Evolutionary conservation across 495 filamentous ascomycete genomes (phyloP).

Genomic region (Bacidia rubella): DNA sequence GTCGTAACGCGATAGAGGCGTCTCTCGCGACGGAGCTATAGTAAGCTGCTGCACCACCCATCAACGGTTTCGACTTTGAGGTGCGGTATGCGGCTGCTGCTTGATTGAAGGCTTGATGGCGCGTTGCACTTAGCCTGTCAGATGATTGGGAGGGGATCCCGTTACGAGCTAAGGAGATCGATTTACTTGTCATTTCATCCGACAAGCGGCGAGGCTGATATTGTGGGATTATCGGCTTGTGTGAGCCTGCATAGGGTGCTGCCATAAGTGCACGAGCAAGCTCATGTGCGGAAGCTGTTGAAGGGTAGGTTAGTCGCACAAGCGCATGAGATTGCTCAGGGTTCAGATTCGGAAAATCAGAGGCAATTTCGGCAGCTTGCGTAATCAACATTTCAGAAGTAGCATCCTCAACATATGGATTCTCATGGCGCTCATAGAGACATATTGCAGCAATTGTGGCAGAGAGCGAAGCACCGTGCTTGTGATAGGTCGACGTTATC

Average conservation of each 20-base stretch:
- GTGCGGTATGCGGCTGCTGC: conserved; percentile 48
- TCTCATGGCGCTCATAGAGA: neutral
- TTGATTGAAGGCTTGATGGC: conserved; percentile 40
- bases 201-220: conserved; percentile 18
- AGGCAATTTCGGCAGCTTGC: conserved; percentile 38
- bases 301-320: conserved; percentile 40
- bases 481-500: conserved; percentile 49
- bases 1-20: conserved; percentile 26
- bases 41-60: conserved; percentile 53
- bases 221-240: conserved; percentile 26
- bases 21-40: conserved; percentile 48
- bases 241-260: conserved; percentile 21
- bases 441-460: conserved; percentile 40
- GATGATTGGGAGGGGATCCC: neutral
- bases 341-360: conserved; percentile 39
- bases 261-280: conserved; percentile 39
- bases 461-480: conserved; percentile 42
- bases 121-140: conserved; percentile 25
- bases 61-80: conserved; percentile 49
- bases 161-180: neutral
- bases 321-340: conserved; percentile 33
- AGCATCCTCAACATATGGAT: conserved; percentile 9
- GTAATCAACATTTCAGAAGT: conserved; percentile 22
- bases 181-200: neutral
- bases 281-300: conserved; percentile 42